Base-by-base conservation (phyloP, 2,329 filamentous ascomycete genomes). In the Xylaria sp. region DNA sequence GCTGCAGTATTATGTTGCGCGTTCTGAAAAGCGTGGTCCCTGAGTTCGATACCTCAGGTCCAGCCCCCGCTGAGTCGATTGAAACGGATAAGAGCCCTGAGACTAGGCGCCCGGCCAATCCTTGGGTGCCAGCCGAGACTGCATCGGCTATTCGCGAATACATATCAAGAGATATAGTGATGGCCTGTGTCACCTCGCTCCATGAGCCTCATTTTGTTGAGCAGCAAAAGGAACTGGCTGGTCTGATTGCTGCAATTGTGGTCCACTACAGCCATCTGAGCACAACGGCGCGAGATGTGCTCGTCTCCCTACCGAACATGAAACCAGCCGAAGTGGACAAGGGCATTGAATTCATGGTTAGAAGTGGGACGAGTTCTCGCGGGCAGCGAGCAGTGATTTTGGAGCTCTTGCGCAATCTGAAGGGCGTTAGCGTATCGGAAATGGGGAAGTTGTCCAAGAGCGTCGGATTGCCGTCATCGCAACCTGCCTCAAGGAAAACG, bases 171-270 rank as follows among this genome's bases (percentile, higher is more conserved):
- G 92, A 97, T 72, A 93, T 98, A 2, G 87, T 99, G 58, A 93
- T 94, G 81, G 93, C 94, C 0, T 95, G 92, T 75, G 93, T 97
- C 77, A 93, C 91, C 1, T 97, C 93, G 1, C 89, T 99, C 59
- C 93, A 98, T 80, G 96, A 99, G 73, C 91, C 93, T 0, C 97
- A 98, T 80, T 99, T 98, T 80, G 94, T 97, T 39, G 96, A 99
- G 73, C 88, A 97, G 70, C 96, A 99, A 76, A 95, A 94, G 77
- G 94, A 99, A 60, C 86, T 99, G 25, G 95, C 94, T 0, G 88
- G 90, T 25, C 85, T 98, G 43, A 97, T 99, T 69, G 94, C 94
- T 0, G 88, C 90, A 4, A 96, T 98, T 69, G 85, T 97, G 74
- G 86, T 91, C 9, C 87, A 92, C 69, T 97, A 97, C 77, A 88